Evolutionary conservation across 768 basidiomycete species (phyloP).

Genomic region (Dacryopinax spathularia): DNA sequence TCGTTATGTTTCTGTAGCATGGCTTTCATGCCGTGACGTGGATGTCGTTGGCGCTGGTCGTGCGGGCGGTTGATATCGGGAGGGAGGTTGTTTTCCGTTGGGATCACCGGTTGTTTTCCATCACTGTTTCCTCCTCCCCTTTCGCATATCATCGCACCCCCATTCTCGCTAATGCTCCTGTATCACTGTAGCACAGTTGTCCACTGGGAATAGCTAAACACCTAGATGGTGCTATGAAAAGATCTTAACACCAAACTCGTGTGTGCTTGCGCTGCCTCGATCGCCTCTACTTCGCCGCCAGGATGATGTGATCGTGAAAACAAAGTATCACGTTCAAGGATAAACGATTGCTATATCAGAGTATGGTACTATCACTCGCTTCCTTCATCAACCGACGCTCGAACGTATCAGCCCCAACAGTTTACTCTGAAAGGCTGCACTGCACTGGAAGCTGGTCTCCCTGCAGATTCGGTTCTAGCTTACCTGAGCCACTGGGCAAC

Average conservation of each 20-base stretch:
- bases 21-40: background rate
- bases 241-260: background rate
- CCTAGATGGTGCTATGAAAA: constrained; percentile 4
- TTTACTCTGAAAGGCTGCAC: too few relatives aligned
- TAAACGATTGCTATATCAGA: too few relatives aligned
- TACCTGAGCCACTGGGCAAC: too few relatives aligned
- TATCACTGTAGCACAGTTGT: constrained; percentile 1
- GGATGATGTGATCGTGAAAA: too few relatives aligned
- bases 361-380: too few relatives aligned
- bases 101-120: constrained; percentile 2
- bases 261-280: background rate
- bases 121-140: background rate
- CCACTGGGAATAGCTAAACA: constrained; percentile 1
- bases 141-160: background rate
- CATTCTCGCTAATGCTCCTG: background rate
- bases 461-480: too few relatives aligned
- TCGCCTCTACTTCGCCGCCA: too few relatives aligned
- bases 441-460: too few relatives aligned
- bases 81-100: background rate
- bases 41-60: background rate
- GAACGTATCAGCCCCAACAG: too few relatives aligned
- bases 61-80: background rate
- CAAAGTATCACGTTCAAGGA: too few relatives aligned
- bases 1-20: constrained; percentile 1
- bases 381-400: too few relatives aligned